Base-by-base conservation (phyloP, 371 early-diverging fungal genomes). In the Mortierella sp. region DNA sequence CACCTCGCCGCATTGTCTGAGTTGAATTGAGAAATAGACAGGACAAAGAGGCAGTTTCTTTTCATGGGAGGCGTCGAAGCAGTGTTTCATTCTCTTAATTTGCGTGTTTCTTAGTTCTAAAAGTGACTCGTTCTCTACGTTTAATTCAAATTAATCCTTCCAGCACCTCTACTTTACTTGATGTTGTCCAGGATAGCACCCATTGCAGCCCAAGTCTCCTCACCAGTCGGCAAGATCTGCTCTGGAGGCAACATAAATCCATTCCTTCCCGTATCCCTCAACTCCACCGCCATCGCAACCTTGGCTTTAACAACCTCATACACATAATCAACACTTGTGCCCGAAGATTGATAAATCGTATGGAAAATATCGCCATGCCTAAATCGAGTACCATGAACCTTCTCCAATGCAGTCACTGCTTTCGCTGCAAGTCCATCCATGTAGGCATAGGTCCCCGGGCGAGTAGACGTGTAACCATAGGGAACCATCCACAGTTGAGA, bases 201-300 rank as follows among this genome's bases (percentile, higher is more conserved):
- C 44, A 83, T 74, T 10, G 70, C 84, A 54, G 80, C 80, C 84
- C 84, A 84, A 38, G 86, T 90, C 75, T 92, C 92, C 77, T 88
- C 65, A 2, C 90, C 91, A 3, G 88, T 84, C 14, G 91, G 91
- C 21, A 90, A 47, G 76, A 93, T 92, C 80, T 90, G 86, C 38
- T 73, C 70, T 21, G 90, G 82, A 4, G 92, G 91, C 34, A 92
- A 75, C 16, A 88, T 47, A 83, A 92, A 92, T 14, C 92, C 93
- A 54, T 80, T 82, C 24, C 70, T 26, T 38, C 91, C 91, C 34
- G 86, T 89, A 72, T 92, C 92, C 21, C 93, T 80, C 63, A 93
- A 77, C 83, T 93, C 93, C 14, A 91, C 89, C 0, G 89, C 91
- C 73, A 89, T 92, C 26, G 91, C 75, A 50, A 86, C 92, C 26